These are phyloP conservation scores for Tothia fuscella DNA, from an alignment of 2,329 filamentous ascomycete species.

Conservation along the genomic window DNA sequence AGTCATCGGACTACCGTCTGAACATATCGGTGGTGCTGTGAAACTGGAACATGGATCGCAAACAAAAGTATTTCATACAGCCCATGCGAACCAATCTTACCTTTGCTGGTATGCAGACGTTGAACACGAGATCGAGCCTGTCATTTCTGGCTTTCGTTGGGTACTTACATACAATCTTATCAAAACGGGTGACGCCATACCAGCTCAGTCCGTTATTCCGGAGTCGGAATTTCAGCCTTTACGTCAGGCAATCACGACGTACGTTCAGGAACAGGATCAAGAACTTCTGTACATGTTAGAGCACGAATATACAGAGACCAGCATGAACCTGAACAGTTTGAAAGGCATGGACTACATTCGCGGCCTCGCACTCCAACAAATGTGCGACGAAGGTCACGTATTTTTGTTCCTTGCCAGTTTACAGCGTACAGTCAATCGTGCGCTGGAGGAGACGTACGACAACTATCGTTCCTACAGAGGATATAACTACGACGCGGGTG, in stretches of 20 bases:
- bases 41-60: slow-evolving; percentile 11
- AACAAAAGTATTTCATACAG: slow-evolving; percentile 22
- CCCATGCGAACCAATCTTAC: slow-evolving; percentile 15
- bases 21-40: slow-evolving; percentile 15
- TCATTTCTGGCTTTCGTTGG: slow-evolving; percentile 29
- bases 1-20: slow-evolving; percentile 15
- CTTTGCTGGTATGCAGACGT: slow-evolving; percentile 41
- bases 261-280: slow-evolving; percentile 2
- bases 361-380: slow-evolving; percentile 13
- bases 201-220: slow-evolving; percentile 9
- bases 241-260: not conserved
- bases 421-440: no score
- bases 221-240: slow-evolving; percentile 9
- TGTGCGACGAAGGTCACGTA: slow-evolving; percentile 14
- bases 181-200: slow-evolving; percentile 10
- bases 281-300: slow-evolving; percentile 17
- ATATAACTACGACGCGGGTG: not conserved
- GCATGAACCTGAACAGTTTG: slow-evolving; percentile 14
- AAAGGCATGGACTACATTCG: slow-evolving; percentile 17
- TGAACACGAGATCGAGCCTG: slow-evolving; percentile 28
- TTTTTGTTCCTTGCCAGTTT: slow-evolving; percentile 15
- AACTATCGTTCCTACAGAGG: not conserved
- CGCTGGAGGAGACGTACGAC: not conserved
- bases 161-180: slow-evolving; percentile 43
- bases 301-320: slow-evolving; percentile 19